Base-by-base conservation (phyloP, 75 land plant species). In the Sequoiadendron giganteum region DNA sequence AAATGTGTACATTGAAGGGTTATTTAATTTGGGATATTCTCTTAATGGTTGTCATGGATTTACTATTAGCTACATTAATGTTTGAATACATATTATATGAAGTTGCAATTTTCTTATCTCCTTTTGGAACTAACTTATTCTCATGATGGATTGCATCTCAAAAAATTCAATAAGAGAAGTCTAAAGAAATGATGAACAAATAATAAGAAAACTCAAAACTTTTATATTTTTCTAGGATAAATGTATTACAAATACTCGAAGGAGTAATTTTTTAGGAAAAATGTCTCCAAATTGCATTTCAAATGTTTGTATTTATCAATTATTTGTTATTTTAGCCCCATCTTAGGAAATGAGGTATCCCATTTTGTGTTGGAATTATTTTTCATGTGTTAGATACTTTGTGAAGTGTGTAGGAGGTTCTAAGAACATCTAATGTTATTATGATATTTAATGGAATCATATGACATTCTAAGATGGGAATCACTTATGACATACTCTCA, bases 181-280 rank as follows among this genome's bases (percentile, higher is more conserved):
- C 25, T n/a, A 68, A 68, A 68, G 72, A n/a, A 25, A 68, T 68
- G 72, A 68, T 68, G 72, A 68, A 68, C 8, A 30, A 68, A 28
- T 68, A 25, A 28, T 68, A 25, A 30, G 30, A 4, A 68, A 68
- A 68, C 13, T 68, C 4, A 14, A 25, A 68, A 28, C 42, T 40
- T 40, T 40, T 2, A 84, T 86, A 93, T n/a, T 89, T 0, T 97
- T 98, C 90, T 96, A 98, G 98, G 98, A 97, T 80, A 97, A 97
- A 65, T 97, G 99, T 91, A 94, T 97, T 88, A 95, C 98, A 1
- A 70, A 94, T 40, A 92, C 98, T n/a, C n/a, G n/a, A n/a, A n/a
- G n/a, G n/a, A n/a, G n/a, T n/a, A n/a, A n/a, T n/a, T n/a, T n/a
- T n/a, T n/a, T n/a, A n/a, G n/a, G n/a, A n/a, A n/a, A n/a, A n/a